Base-by-base conservation (phyloP, 495 filamentous ascomycete species). In the Lentithecium fluviatile region DNA sequence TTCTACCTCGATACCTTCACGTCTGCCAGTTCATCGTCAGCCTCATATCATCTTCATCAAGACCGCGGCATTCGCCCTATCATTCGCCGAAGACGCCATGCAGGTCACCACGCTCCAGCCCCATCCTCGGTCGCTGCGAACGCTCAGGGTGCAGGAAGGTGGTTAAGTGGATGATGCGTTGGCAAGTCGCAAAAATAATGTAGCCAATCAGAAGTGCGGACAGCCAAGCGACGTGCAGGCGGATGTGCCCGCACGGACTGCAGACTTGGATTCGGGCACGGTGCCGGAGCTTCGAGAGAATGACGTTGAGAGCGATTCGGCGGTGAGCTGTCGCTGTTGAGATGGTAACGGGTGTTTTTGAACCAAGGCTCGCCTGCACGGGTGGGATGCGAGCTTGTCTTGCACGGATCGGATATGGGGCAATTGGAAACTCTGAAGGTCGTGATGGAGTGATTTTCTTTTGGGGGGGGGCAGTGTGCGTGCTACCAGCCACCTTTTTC, bases 101-200 rank as follows among this genome's bases (percentile, higher is more conserved):
- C 48, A 51, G 13, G 26, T 51, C 48, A 51, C 48, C 24, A 20
- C 48, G 24, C 48, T 13, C 21, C 48, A n/a, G 25, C 48, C 7
- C 49, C 24, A 24, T 34, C 13, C 19, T 19, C 29, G 49, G 49
- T 29, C 34, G 49, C 49, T 36, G 49, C 26, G 20, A 29, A 36
- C 26, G 32, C 49, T 36, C 29, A 38, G 49, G 13, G 23, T 52
- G 19, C 12, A 19, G 26, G 29, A 37, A 37, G 49, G 49, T 52
- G 52, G 49, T 45, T 45, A 36, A 43, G 40, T 55, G 52, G 52
- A 34, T 26, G 26, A 42, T 58, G 56, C 56, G 56, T 20, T 58
- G 56, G 56, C 56, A 58, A 37, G 45, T 49, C 45, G 38, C 25
- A 19, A 21, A 42, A 38, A 25, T 23, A 19, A 17, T 2, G 10